A percentile compares a stretch with the other conserved stretches of the same genome.
phyloP scores from a whole-genome alignment of 1,284 basidiomycete species.

The Trametes hirsuta region DNA sequence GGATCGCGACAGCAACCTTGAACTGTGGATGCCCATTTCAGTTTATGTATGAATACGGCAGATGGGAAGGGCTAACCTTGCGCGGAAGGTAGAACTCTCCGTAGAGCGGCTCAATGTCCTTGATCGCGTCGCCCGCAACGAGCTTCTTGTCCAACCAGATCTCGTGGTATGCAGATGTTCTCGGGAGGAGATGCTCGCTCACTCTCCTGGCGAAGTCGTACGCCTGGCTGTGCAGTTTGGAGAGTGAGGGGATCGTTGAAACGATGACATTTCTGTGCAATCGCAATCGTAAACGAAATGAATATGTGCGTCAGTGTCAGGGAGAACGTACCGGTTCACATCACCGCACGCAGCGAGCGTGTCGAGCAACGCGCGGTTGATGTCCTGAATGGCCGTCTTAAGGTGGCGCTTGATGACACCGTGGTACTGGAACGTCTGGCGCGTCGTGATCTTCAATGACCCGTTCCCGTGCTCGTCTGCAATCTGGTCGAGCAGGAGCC shows the following conservation, averaged over 20 bases:
- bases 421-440: constrained; percentile 99
- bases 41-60: neutral
- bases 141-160: constrained; percentile 99
- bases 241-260: constrained; percentile 89
- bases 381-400: constrained; percentile 96
- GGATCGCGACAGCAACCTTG: constrained; percentile 97
- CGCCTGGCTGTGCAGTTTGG: constrained; percentile 83
- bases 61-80: constrained; percentile 56
- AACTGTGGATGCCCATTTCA: constrained; percentile 57
- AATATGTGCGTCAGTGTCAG: too few species aligned
- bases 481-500: constrained; percentile 95
- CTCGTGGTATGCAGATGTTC: constrained; percentile 96
- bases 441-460: constrained; percentile 97
- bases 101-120: constrained; percentile 96
- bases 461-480: constrained; percentile 94
- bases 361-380: constrained; percentile 91
- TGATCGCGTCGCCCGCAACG: constrained; percentile 87
- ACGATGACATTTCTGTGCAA: constrained; percentile 83
- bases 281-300: too few species aligned
- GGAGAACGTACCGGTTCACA: constrained; percentile 88
- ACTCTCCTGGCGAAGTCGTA: constrained; percentile 87
- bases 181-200: constrained; percentile 88
- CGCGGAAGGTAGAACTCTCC: constrained; percentile 97
- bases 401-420: constrained; percentile 97
- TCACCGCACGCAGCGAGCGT: constrained; percentile 99